Evolutionary conservation across 2,329 filamentous ascomycete genomes (phyloP), one percentile per base, ranked within the genome.

Genomic region (Leptographium lundbergii): DNA sequence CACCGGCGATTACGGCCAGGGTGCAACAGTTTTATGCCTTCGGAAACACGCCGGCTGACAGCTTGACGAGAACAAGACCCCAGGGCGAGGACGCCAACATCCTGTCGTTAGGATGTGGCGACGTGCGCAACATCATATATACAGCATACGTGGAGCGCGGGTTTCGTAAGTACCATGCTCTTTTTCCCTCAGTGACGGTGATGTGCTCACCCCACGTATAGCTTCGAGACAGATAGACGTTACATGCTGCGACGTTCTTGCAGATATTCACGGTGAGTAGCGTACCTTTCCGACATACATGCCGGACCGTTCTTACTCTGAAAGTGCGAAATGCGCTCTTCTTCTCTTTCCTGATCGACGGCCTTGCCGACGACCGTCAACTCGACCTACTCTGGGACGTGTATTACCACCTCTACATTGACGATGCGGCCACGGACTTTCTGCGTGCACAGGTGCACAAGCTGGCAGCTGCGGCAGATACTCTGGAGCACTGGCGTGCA

Each of bases 41-140:
- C n/a, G 79, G 80, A 27, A 81, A 81, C 66, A 81, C 76, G 0
- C 77, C 80, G 4, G 79, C 81, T 6, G 69, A 75, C 9, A 77
- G 72, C 63, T 67, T 84, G 10, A 76, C 75, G 0, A 69, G 73
- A 55, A 68, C 71, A 39, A 63, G 82, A 2, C 77, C 80, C 0
- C 75, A 75, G 11, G 79, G 77, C 4, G 62, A 74, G n/a, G 70
- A 78, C 64, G 78, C 73, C 2, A 68, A 74, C 54, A 68, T 84
- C 6, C 71, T 86, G 19, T 71, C 79, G 1, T 71, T 85, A 3
- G 80, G 78, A 2, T 82, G 78, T 59, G 79, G 80, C 13, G 82
- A 85, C 68, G 69, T 77, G 51, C 74, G 80, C 14, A 79, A 80
- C 61, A 73, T 85, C 32, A 68, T 85, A 1, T 84, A 77, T 64